Evolutionary conservation across 2,329 filamentous ascomycete species (phyloP).

Genomic region (Trichoderma oligosporum): DNA sequence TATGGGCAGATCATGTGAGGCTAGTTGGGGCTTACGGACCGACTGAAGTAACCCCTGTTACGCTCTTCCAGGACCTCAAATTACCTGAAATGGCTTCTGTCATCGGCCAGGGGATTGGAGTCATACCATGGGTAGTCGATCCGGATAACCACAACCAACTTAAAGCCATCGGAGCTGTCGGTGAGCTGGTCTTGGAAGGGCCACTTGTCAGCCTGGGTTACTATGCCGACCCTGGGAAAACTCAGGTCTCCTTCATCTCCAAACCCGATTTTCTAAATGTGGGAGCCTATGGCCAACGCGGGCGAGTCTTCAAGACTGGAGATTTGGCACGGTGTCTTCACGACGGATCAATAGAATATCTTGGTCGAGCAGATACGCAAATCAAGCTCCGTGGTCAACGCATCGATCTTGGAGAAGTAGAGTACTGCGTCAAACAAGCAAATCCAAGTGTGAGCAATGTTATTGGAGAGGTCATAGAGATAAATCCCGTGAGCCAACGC

Average conservation of each 20-base stretch:
- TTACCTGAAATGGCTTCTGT: no score
- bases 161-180: background rate
- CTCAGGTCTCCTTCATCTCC: constrained; percentile 21
- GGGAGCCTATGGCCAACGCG: background rate
- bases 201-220: constrained; percentile 54
- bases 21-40: constrained; percentile 9
- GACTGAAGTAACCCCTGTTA: constrained; percentile 15
- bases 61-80: background rate
- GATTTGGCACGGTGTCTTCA: constrained; percentile 42
- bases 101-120: constrained; percentile 26
- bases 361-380: constrained; percentile 55
- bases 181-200: constrained; percentile 33
- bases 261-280: background rate
- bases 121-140: constrained; percentile 35
- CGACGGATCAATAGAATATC: constrained; percentile 40
- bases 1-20: background rate
- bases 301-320: constrained; percentile 42
- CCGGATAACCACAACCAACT: background rate
- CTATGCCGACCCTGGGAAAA: constrained; percentile 48
- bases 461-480: no score
- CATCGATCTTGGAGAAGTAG: constrained; percentile 42
- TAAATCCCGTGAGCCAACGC: no score
- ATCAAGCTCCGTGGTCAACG: constrained; percentile 56
- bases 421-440: constrained; percentile 19
- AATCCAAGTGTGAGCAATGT: no score